These are phyloP conservation scores for Stevia rebaudiana DNA, from an alignment of 140 eudicot genomes.

Conservation along the genomic window DNA sequence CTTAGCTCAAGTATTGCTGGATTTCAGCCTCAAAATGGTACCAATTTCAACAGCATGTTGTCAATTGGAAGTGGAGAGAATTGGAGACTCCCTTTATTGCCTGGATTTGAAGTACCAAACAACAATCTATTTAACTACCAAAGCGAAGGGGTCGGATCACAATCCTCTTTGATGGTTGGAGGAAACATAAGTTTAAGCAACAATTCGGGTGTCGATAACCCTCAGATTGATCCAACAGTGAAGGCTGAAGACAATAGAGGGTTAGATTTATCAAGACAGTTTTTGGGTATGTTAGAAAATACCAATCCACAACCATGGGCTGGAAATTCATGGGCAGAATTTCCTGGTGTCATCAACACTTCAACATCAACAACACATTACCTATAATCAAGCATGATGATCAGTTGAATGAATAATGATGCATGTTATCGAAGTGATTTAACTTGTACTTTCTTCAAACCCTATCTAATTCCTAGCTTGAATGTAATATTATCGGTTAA, in stretches of 20 bases:
- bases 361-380: slow-evolving; percentile 42
- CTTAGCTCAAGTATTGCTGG: slow-evolving; percentile 38
- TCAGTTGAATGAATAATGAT: slow-evolving; percentile 6
- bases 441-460: slow-evolving; percentile 17
- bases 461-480: slow-evolving; percentile 3
- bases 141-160: slow-evolving; percentile 28
- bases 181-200: slow-evolving; percentile 24
- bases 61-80: slow-evolving; percentile 36
- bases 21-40: slow-evolving; percentile 30
- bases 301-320: slow-evolving; percentile 44
- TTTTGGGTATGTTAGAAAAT: slow-evolving; percentile 34
- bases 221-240: slow-evolving; percentile 16
- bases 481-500: neutral
- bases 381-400: slow-evolving; percentile 20
- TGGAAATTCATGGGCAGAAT: slow-evolving; percentile 47
- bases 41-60: slow-evolving; percentile 18
- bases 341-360: slow-evolving; percentile 32
- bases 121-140: slow-evolving; percentile 34
- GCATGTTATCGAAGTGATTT: slow-evolving; percentile 20
- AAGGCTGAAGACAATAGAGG: slow-evolving; percentile 40
- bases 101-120: slow-evolving; percentile 38
- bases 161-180: slow-evolving; percentile 24
- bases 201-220: slow-evolving; percentile 16
- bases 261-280: slow-evolving; percentile 37
- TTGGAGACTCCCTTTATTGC: slow-evolving; percentile 52